Base-by-base conservation (phyloP, 2,329 filamentous ascomycete species). In the Cladophialophora chaetospira region DNA sequence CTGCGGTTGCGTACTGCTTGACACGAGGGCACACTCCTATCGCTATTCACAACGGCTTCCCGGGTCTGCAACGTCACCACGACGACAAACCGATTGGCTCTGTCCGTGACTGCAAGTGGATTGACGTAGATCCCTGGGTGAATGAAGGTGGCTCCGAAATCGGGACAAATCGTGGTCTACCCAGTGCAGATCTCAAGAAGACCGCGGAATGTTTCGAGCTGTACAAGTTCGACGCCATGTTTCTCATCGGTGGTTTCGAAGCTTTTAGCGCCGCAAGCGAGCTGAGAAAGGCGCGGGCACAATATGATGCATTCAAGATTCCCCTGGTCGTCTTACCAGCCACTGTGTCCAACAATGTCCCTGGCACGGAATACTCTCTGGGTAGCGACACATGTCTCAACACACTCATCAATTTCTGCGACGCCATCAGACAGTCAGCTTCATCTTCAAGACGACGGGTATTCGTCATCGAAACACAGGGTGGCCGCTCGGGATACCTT, bases 331-430 rank as follows among this genome's bases (percentile, higher is more conserved):
- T 97, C 38, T 81, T 99, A 23, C 94, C 94, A 0, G 94, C 94
- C n/a, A 99, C 94, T 8, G 93, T 99, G 66, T 96, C 91, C 64
- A 99, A 99, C 81, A 99, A 99, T 72, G 94, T 99, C 3, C 94
- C 94, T 0, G 94, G 94, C 35, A 96, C 93, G 0, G 94, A 99
- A 74, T 97, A 97, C 78, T 97, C 91, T 1, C 84, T 99, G 43
- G 94, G 94, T 40, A 96, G 91, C 28, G 94, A 99, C 69, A 99
- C 94, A 1, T 97, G 94, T 70, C 78, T 99, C 61, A 99, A 99
- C 76, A 91, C 96, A 53, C 81, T 99, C 35, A 91, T 97, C 62
- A 84, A 88, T 65, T 99, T 97, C 76, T 97, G 93, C 71, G 94
- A 99, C 78, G 93, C 92, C 68, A 97, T 97, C 75, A 91, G 95